Conservation (phyloP, 176 grass and related monocot genomes). For the Tillandsia fasciculata region DNA sequence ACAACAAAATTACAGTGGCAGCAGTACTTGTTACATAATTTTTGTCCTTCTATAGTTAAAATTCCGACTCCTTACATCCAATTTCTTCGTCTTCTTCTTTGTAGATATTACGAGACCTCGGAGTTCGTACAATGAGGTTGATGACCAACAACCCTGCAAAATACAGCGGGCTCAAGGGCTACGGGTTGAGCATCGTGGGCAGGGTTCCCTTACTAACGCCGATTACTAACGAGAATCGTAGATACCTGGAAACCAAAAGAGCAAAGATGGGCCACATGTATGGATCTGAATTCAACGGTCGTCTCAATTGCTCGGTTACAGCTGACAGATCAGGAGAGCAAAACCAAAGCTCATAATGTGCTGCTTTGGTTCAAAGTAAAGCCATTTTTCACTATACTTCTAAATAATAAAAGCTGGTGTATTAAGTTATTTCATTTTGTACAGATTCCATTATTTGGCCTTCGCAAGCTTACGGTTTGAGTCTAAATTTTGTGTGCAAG, state of each 20-base stretch:
- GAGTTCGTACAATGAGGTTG: conserved; percentile 74
- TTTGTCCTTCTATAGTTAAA: not conserved
- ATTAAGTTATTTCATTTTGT: too few relatives aligned
- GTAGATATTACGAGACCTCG: conserved; percentile 68
- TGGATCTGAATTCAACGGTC: conserved; percentile 30
- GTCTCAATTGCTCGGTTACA: conserved; percentile 14
- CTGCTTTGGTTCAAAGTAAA: not conserved
- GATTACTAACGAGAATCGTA: conserved; percentile 69
- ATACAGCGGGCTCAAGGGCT: conserved; percentile 71
- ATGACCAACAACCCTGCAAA: conserved; percentile 95
- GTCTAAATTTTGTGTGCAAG: too few relatives aligned
- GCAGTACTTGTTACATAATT: not conserved
- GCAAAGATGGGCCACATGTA: conserved; percentile 83
- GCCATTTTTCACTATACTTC: too few relatives aligned
- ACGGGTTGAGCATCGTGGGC: conserved; percentile 70
- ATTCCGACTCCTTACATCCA: not conserved
- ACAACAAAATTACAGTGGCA: not conserved
- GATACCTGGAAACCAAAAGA: conserved; percentile 80
- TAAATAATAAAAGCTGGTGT: too few relatives aligned
- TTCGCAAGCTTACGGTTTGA: too few relatives aligned
- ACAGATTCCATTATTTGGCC: too few relatives aligned
- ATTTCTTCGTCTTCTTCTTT: not conserved
- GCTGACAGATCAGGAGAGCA: not conserved
- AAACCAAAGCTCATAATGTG: not conserved
- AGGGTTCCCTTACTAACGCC: conserved; percentile 75